These are phyloP conservation scores for Arachnopeziza araneosa DNA, from an alignment of 2,329 filamentous ascomycete genomes.

Conservation along the genomic window DNA sequence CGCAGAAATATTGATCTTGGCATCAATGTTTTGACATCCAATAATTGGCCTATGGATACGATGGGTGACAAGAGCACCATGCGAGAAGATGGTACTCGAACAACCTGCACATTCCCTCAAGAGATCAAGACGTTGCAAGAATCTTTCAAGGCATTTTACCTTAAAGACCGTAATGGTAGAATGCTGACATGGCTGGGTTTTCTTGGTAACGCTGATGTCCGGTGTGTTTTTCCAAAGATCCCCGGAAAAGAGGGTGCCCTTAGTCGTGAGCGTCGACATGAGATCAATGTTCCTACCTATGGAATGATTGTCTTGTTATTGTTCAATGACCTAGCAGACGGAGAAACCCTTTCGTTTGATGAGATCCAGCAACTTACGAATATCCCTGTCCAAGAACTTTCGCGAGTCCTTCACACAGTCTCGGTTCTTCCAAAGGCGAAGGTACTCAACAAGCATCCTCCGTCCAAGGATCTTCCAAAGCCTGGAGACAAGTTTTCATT, in stretches of 20 bases:
- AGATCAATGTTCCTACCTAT: constrained; percentile 88
- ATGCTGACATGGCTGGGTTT: constrained; percentile 76
- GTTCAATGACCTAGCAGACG: constrained; percentile 70
- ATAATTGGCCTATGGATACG: constrained; percentile 90
- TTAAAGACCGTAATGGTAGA: constrained; percentile 79
- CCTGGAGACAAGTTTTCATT: constrained; percentile 73
- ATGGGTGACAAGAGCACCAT: constrained; percentile 59
- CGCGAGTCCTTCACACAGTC: constrained; percentile 73
- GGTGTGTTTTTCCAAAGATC: constrained; percentile 68
- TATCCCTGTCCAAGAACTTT: constrained; percentile 69
- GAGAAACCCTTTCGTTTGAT: constrained; percentile 52
- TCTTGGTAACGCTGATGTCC: constrained; percentile 77
- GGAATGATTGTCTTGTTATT: constrained; percentile 85
- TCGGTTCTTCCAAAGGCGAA: constrained; percentile 78
- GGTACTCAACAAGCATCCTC: constrained; percentile 74
- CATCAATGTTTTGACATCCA: constrained; percentile 83
- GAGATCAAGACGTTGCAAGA: constrained; percentile 71
- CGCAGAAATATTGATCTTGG: constrained; percentile 68
- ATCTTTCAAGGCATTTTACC: constrained; percentile 85
- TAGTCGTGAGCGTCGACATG: constrained; percentile 68
- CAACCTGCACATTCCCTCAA: constrained; percentile 65
- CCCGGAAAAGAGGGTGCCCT: constrained; percentile 62
- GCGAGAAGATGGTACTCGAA: constrained; percentile 40
- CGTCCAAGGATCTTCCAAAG: constrained; percentile 67
- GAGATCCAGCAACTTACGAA: constrained; percentile 80